A percentile compares a stretch with the other conserved stretches of the same genome.
Conservation (phyloP, 139 green algal species). For the Parachlorella kessleri region DNA sequence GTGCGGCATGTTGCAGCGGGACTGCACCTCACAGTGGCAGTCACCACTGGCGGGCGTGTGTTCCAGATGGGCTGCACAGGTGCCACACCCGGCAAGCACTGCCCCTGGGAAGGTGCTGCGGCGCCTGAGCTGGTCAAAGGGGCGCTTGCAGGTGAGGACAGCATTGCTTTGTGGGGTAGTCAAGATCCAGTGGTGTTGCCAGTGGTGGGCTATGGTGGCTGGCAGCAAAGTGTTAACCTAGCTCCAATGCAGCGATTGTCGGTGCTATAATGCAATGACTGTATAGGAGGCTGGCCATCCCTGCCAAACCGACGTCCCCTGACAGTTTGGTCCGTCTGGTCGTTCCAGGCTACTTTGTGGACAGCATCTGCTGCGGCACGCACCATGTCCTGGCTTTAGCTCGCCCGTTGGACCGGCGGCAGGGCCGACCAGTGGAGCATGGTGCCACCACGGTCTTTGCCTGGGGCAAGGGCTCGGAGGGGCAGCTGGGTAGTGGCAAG, state of each 20-base stretch:
- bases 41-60: constrained; percentile 67
- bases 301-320: too few species aligned
- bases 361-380: constrained; percentile 61
- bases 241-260: too few species aligned
- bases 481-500: constrained; percentile 71
- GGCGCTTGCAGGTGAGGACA: constrained; percentile 21
- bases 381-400: constrained; percentile 67
- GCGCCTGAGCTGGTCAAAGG: constrained; percentile 32
- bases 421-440: constrained; percentile 3
- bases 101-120: constrained; percentile 52
- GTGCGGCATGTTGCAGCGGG: constrained; percentile 71
- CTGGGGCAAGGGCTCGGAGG: constrained; percentile 71
- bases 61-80: constrained; percentile 84
- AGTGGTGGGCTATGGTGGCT: too few species aligned
- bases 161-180: too few species aligned
- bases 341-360: constrained; percentile 38
- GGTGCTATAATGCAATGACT: too few species aligned
- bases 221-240: too few species aligned
- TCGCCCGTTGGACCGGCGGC: constrained; percentile 37
- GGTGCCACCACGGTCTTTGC: constrained; percentile 50
- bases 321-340: too few species aligned
- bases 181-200: too few species aligned
- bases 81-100: constrained; percentile 20
- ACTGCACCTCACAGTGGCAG: constrained; percentile 77
- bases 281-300: too few species aligned